Percentiles rank a stretch among this genome's conserved stretches.
Evolutionary conservation across 495 filamentous ascomycete species (phyloP).

Genomic region (Cudoniella acicularis): DNA sequence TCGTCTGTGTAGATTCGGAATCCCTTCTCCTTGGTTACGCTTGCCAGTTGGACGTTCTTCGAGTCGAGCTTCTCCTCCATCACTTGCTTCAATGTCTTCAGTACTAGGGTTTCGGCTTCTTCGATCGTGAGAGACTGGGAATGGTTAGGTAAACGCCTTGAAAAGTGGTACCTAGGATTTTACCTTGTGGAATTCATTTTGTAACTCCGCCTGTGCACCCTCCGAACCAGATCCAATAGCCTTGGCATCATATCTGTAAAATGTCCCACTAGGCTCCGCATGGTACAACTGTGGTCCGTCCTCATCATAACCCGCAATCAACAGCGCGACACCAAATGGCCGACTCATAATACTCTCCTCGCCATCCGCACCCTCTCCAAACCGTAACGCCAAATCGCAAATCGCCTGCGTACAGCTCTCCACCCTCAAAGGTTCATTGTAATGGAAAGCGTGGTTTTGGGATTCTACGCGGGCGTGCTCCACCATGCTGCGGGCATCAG

Average conservation of each 20-base stretch:
- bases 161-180: neutral
- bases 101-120: slow-evolving; percentile 90
- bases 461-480: slow-evolving; percentile 97
- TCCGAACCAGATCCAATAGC: slow-evolving; percentile 96
- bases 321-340: slow-evolving; percentile 92
- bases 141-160: neutral
- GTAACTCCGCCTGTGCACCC: slow-evolving; percentile 94
- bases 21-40: slow-evolving; percentile 94
- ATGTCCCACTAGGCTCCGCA: slow-evolving; percentile 94
- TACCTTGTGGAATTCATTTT: slow-evolving; percentile 95
- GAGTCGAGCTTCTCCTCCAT: slow-evolving; percentile 99
- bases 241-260: slow-evolving; percentile 99
- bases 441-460: slow-evolving; percentile 96
- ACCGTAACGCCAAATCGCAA: slow-evolving; percentile 92
- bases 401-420: slow-evolving; percentile 99
- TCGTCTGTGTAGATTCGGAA: slow-evolving; percentile 97
- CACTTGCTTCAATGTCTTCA: slow-evolving; percentile 98
- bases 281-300: slow-evolving; percentile 97
- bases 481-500: slow-evolving; percentile 92
- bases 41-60: slow-evolving; percentile 97
- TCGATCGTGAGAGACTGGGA: slow-evolving; percentile 76
- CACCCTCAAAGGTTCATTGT: slow-evolving; percentile 86
- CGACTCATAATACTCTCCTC: slow-evolving; percentile 98
- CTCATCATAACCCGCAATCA: slow-evolving; percentile 97
- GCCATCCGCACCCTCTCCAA: slow-evolving; percentile 95